Evolutionary conservation across 2,329 filamentous ascomycete genomes (phyloP).

Genomic region (Aspergillus melleus): DNA sequence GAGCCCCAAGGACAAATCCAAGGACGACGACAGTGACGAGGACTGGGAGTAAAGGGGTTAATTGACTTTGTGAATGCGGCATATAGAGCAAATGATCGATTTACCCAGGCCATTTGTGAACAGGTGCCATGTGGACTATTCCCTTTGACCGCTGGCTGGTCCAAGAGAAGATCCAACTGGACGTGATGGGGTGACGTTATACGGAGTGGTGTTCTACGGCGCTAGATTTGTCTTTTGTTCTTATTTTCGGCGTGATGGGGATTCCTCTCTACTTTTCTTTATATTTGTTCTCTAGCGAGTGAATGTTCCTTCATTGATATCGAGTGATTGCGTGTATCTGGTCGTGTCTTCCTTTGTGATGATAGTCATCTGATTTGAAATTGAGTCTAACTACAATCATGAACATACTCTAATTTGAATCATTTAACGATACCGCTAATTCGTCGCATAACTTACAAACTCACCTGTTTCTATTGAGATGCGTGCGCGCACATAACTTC

Average conservation of each 20-base stretch:
- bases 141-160: constrained; percentile 18
- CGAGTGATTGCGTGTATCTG: background rate
- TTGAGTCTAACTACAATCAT: background rate
- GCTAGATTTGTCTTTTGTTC: background rate
- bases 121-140: background rate
- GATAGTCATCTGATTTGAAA: background rate
- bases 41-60: constrained; percentile 68
- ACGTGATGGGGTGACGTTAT: background rate
- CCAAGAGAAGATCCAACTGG: constrained; percentile 2
- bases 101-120: background rate
- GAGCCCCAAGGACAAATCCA: constrained; percentile 56
- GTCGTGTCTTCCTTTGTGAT: background rate
- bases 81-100: background rate
- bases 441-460: background rate
- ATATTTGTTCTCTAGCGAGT: constrained; percentile 8
- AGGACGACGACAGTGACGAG: constrained; percentile 64
- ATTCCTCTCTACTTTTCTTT: constrained; percentile 10
- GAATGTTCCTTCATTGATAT: background rate
- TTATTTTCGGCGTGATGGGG: constrained; percentile 2
- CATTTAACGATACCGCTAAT: background rate
- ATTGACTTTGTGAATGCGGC: background rate
- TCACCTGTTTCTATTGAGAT: background rate
- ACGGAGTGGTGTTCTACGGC: constrained; percentile 16
- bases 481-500: background rate
- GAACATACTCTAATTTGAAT: background rate